phyloP scores from a whole-genome alignment of 1,139 yeast genomes.

The Scheffersomyces parashehatae region DNA sequence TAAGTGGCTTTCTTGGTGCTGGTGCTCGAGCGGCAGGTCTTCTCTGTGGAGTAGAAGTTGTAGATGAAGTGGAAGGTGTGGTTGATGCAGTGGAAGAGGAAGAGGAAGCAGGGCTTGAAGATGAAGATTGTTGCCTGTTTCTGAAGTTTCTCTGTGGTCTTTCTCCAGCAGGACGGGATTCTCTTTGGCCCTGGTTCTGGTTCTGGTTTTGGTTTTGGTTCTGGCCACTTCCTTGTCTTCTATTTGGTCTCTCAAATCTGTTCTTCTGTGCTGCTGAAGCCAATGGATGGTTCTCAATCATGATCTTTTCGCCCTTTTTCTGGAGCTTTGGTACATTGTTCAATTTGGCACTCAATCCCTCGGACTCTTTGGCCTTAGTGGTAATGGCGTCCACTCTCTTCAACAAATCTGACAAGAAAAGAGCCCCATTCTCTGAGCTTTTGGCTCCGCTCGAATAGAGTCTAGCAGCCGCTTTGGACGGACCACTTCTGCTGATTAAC shows the following conservation, averaged over 20 bases:
- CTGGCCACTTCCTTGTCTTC: constrained; percentile 1
- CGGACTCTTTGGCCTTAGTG: constrained; percentile 12
- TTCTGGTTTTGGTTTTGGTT: background rate
- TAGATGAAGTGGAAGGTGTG: background rate
- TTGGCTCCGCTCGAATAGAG: too few species aligned
- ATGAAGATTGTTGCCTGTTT: constrained; percentile 2
- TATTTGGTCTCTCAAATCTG: background rate
- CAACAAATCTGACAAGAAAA: constrained; percentile 32
- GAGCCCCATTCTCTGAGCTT: constrained; percentile 1
- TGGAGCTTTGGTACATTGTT: background rate
- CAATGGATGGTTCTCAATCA: constrained; percentile 5
- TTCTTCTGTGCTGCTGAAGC: constrained; percentile 2
- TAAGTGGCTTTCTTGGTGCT: background rate
- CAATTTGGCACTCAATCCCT: background rate
- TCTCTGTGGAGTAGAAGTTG: background rate
- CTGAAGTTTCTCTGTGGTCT: constrained; percentile 1
- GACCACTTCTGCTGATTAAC: too few species aligned
- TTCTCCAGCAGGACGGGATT: background rate
- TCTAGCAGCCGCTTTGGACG: too few species aligned
- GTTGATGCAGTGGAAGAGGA: background rate
- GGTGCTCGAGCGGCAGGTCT: constrained; percentile 5
- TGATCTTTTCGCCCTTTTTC: background rate
- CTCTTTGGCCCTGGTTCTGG: constrained; percentile 3
- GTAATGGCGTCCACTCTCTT: constrained; percentile 37
- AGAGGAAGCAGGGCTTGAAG: background rate